Base-by-base conservation (phyloP, 1,284 basidiomycete species). In the Cryptococcus wingfieldii region DNA sequence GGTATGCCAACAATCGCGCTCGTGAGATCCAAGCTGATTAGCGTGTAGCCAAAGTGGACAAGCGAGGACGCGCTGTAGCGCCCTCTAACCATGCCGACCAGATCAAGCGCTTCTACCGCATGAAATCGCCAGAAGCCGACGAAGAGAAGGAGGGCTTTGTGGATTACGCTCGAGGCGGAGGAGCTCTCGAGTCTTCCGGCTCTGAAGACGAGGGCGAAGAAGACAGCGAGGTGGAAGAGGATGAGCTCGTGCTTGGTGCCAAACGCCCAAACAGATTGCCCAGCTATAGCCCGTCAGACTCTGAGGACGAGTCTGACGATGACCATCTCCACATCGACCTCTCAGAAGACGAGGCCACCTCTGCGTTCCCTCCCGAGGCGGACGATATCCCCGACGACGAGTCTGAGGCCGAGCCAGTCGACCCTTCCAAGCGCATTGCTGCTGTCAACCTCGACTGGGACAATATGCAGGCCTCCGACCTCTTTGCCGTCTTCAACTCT, bases 371-470 rank as follows among this genome's bases (percentile, higher is more conserved):
- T 3, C 53, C 54, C 2, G 72, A 79, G 39, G 62, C 56, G 0
- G 67, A 63, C 13, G 71, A 78, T 27, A 58, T 46, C 7, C 45
- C 45, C 27, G 55, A 50, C n/a, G 63, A 76, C 37, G 69, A 80
- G n/a, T 71, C 71, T 4, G 67, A 74, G 34, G 67, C 59, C 12
- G 68, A 68, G 31, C 62, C 64, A 0, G 71, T 71, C 16, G 66
- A 72, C 14, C 74, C 78, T 1, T 90, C 90, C 1, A 82, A 80
- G 47, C 83, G 95, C 13, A 78, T 98, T 6, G 96, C 95, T 0
- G 84, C 89, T 28, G 95, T 99, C 64, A 98, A 98, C 73, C 83
- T 98, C 58, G 96, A 99, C 78, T 99, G 96, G 96, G 96, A 98
- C 76, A 85, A 98, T 77, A 84, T 98, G 54, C 87, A 89, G 49